These are phyloP conservation scores for Leccinellum luteum DNA, from an alignment of 768 basidiomycete genomes.

Conservation along the genomic window DNA sequence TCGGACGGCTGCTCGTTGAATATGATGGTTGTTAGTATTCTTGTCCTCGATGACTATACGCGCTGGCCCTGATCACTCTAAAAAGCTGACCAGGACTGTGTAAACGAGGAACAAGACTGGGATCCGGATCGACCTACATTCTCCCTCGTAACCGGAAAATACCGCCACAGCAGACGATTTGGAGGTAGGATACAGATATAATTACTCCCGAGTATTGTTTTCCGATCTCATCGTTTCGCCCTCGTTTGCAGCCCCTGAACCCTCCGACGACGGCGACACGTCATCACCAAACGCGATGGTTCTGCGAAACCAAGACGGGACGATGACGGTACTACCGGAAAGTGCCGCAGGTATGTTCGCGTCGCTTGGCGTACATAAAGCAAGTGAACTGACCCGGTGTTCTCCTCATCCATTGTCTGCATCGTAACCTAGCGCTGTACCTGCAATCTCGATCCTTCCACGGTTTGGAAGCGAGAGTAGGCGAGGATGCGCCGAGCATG, in stretches of 20 bases:
- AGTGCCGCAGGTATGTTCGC: slow-evolving; percentile 60
- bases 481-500: slow-evolving; percentile 74
- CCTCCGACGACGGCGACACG: slow-evolving; percentile 15
- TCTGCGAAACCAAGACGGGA: slow-evolving; percentile 60
- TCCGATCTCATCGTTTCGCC: slow-evolving; percentile 2
- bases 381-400: background rate
- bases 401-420: slow-evolving; percentile 6
- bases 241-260: slow-evolving; percentile 6
- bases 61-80: background rate
- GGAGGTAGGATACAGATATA: slow-evolving; percentile 33
- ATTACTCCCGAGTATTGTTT: background rate
- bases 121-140: slow-evolving; percentile 78
- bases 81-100: slow-evolving; percentile 5
- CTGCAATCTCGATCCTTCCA: slow-evolving; percentile 71
- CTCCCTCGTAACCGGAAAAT: slow-evolving; percentile 83
- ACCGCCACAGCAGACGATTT: slow-evolving; percentile 73
- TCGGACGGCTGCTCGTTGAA: slow-evolving; percentile 54
- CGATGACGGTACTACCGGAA: slow-evolving; percentile 53
- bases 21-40: slow-evolving; percentile 19
- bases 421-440: slow-evolving; percentile 55
- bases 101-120: slow-evolving; percentile 35
- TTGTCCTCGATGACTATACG: background rate
- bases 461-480: slow-evolving; percentile 76
- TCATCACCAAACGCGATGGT: slow-evolving; percentile 45
- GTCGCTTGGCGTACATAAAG: slow-evolving; percentile 22